Base-by-base conservation (phyloP, 495 filamentous ascomycete species). In the Penicillium robsamsonii region DNA sequence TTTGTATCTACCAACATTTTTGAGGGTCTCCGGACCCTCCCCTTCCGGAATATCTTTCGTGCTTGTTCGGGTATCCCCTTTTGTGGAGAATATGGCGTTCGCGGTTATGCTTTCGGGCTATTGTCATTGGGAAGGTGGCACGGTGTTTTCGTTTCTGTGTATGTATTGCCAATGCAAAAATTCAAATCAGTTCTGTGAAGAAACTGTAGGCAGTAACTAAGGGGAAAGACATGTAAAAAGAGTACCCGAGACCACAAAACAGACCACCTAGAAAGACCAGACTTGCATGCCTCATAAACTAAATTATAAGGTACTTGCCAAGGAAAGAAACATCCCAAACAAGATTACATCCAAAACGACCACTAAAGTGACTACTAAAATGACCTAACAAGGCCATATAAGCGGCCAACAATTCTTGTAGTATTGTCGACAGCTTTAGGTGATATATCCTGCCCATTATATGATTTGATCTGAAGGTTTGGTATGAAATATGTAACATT, bases 1-100 rank as follows among this genome's bases (percentile, higher is more conserved):
- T 50, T 35, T 60, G 57, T 62, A 62, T 56, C 59, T 67, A 62
- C 24, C 31, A 30, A 17, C 31, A 27, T 46, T 54, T 46, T 25
- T 25, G 22, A 44, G n/a, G 42, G 13, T 55, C 37, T 41, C 38
- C 31, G 13, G 22, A 50, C 22, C 15, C n/a, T 48, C 5, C 33
- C 31, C 15, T 38, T 22, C 13, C 37, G 35, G 50, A 15, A 41
- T 52, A 5, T 57, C 45, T 49, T 44, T 56, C 50, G 44, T 38
- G n/a, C 37, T 45, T 29, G 12, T 25, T 38, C 13, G 17, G 38
- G 11, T 46, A 44, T 41, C 6, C 24, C 25, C 30, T 22, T 52
- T 20, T 49, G 18, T 60, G 8, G 44, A 29, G 24, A 42, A 37
- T 17, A 50, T 46, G 62, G 62, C 56, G 64, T 46, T 44, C 44